These are phyloP conservation scores for Lavandula angustifolia DNA, from an alignment of 257 asterid genomes.

Conservation along the genomic window DNA sequence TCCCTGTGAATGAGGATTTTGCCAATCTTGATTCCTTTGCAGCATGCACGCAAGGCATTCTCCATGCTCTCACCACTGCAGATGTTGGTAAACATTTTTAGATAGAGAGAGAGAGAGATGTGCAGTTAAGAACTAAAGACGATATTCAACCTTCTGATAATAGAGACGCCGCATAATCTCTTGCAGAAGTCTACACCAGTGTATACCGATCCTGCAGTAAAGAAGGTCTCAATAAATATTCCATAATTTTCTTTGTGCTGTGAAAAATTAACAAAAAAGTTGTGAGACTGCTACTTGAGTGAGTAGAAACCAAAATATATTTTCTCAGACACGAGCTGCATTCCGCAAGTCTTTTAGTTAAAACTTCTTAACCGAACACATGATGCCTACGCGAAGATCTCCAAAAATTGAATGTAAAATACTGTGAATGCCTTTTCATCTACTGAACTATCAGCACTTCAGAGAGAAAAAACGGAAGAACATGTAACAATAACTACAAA, in stretches of 20 bases:
- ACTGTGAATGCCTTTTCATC: slow-evolving; percentile 8
- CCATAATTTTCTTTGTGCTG: neutral
- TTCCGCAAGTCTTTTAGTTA: slow-evolving; percentile 11
- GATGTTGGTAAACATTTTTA: slow-evolving; percentile 24
- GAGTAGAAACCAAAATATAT: neutral
- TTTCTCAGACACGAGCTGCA: slow-evolving; percentile 18
- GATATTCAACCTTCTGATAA: slow-evolving; percentile 76
- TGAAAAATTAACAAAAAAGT: neutral
- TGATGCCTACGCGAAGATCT: neutral
- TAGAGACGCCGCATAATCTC: slow-evolving; percentile 94
- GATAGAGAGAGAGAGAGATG: slow-evolving; percentile 1
- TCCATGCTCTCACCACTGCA: slow-evolving; percentile 58
- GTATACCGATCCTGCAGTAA: slow-evolving; percentile 82
- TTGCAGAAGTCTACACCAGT: slow-evolving; percentile 96
- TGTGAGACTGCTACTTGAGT: neutral
- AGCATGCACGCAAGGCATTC: slow-evolving; percentile 94
- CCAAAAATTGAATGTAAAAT: neutral
- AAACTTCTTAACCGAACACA: neutral
- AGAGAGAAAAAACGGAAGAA: neutral
- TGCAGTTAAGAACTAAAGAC: neutral
- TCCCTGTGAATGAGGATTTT: slow-evolving; percentile 96
- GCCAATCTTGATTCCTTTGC: slow-evolving; percentile 97
- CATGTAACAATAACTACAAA: slow-evolving; percentile 3
- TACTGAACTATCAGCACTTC: neutral
- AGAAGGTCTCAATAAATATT: slow-evolving; percentile 15